Percentiles rank a stretch among this genome's conserved stretches.
Evolutionary conservation across 2,329 filamentous ascomycete species (phyloP).

Genomic region (Emergomyces pasteurianus): DNA sequence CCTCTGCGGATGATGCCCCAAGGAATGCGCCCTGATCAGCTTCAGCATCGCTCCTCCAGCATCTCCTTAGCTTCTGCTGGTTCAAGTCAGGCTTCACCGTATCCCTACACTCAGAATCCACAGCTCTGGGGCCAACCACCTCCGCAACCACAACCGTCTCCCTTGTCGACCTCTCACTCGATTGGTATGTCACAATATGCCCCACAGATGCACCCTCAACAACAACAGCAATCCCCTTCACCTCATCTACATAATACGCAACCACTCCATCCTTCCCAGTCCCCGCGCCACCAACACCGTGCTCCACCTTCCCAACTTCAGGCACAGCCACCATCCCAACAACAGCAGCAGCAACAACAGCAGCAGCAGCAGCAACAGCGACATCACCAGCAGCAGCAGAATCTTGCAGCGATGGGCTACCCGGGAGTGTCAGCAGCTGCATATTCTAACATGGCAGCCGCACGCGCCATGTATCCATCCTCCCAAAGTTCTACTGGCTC

Average conservation of each 20-base stretch:
- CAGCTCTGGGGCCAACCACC: conserved; percentile 50
- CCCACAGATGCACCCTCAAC: conserved; percentile 29
- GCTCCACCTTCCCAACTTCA: conserved; percentile 22
- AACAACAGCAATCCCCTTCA: conserved; percentile 23
- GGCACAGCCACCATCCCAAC: conserved; percentile 23
- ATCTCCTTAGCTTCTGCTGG: conserved; percentile 43
- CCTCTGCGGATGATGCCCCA: conserved; percentile 59
- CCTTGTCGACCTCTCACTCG: conserved; percentile 31
- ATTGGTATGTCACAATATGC: conserved; percentile 30
- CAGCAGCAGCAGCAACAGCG: conserved; percentile 20
- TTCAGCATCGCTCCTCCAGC: conserved; percentile 55
- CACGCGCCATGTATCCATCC: conserved; percentile 28
- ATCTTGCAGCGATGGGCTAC: conserved; percentile 25
- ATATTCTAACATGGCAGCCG: conserved; percentile 22
- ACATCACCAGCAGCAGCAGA: conserved; percentile 21
- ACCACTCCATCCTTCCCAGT: conserved; percentile 28
- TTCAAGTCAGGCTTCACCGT: conserved; percentile 32
- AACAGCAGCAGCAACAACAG: conserved; percentile 12
- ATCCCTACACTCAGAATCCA: conserved; percentile 42
- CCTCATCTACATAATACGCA: conserved; percentile 22
- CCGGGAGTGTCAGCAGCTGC: conserved; percentile 22
- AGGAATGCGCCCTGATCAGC: conserved; percentile 46
- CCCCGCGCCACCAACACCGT: conserved; percentile 26
- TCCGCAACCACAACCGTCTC: conserved; percentile 46
- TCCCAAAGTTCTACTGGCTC: conserved; percentile 24